Evolutionary conservation across 2,329 filamentous ascomycete species (phyloP).

Genomic region (Colletotrichum sp.): DNA sequence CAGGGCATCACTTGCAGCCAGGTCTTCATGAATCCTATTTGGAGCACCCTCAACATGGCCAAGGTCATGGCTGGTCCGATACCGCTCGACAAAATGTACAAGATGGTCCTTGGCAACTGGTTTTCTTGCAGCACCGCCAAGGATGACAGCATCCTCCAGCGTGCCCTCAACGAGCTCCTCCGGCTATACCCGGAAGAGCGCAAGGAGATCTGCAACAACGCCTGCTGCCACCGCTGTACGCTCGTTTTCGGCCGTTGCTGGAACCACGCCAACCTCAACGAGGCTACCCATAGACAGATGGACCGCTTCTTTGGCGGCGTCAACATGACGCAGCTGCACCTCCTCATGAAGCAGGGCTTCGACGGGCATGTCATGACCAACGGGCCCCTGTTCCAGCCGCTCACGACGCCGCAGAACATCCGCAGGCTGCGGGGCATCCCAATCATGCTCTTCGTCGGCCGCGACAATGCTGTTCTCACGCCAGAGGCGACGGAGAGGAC

Average conservation of each 20-base stretch:
- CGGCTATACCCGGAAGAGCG: slow-evolving; percentile 61
- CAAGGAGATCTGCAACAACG: slow-evolving; percentile 65
- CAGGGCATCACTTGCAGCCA: slow-evolving; percentile 63
- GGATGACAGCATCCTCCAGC: slow-evolving; percentile 55
- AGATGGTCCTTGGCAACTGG: slow-evolving; percentile 54
- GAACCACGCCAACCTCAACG: slow-evolving; percentile 70
- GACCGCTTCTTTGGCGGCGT: slow-evolving; percentile 67
- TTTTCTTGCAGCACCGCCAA: slow-evolving; percentile 55
- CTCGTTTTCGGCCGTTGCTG: slow-evolving; percentile 69
- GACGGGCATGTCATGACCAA: slow-evolving; percentile 58
- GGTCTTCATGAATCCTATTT: slow-evolving; percentile 68
- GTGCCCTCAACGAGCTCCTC: slow-evolving; percentile 58
- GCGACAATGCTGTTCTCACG: slow-evolving; percentile 61
- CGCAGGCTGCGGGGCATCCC: slow-evolving; percentile 55
- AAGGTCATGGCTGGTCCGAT: slow-evolving; percentile 57
- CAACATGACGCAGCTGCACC: slow-evolving; percentile 60
- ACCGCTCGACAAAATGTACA: slow-evolving; percentile 55
- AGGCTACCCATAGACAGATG: slow-evolving; percentile 67
- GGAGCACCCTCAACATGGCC: slow-evolving; percentile 59
- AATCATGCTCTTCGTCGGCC: slow-evolving; percentile 60
- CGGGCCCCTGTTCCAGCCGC: slow-evolving; percentile 47
- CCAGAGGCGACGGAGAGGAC: slow-evolving; percentile 57
- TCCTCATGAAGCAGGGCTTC: slow-evolving; percentile 62
- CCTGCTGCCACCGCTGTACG: slow-evolving; percentile 64
- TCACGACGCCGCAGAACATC: slow-evolving; percentile 57